Conservation (phyloP, 495 filamentous ascomycete species). For the Podospora pseudocomata region DNA sequence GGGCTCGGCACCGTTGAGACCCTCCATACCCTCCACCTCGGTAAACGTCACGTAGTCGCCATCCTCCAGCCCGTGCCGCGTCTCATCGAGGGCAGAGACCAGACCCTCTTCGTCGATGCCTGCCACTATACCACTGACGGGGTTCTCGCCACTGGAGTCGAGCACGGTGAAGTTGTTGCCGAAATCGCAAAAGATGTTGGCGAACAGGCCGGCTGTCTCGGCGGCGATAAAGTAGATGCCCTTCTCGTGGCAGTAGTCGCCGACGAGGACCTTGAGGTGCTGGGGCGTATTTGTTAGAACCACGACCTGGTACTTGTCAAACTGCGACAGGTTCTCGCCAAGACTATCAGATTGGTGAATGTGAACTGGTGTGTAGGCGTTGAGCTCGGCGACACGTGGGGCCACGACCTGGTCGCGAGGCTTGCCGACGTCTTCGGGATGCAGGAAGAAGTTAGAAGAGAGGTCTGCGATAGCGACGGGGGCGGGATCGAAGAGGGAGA, state of each 20-base stretch:
- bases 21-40: constrained; percentile 91
- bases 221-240: constrained; percentile 84
- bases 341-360: constrained; percentile 65
- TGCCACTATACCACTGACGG: constrained; percentile 84
- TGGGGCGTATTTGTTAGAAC: constrained; percentile 83
- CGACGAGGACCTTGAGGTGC: constrained; percentile 72
- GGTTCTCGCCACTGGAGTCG: constrained; percentile 87
- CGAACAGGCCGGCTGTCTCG: constrained; percentile 91
- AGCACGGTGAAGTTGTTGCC: constrained; percentile 86
- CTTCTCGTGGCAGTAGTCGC: constrained; percentile 89
- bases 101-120: constrained; percentile 82
- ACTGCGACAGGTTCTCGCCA: constrained; percentile 57
- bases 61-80: constrained; percentile 91
- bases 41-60: constrained; percentile 94
- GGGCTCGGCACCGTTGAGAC: constrained; percentile 73
- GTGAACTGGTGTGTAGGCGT: constrained; percentile 88
- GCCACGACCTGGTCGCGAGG: constrained; percentile 81
- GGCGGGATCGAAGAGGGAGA: constrained; percentile 84
- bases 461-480: constrained; percentile 79
- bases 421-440: constrained; percentile 83
- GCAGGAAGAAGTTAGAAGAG: constrained; percentile 95
- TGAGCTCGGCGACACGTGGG: constrained; percentile 87
- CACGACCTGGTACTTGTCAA: constrained; percentile 68
- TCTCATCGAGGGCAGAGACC: constrained; percentile 94
- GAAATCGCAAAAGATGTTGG: constrained; percentile 95